Percentiles rank a stretch among this genome's conserved stretches.
phyloP scores from a whole-genome alignment of 1,284 basidiomycete species.

The Marasmius fiardii region DNA sequence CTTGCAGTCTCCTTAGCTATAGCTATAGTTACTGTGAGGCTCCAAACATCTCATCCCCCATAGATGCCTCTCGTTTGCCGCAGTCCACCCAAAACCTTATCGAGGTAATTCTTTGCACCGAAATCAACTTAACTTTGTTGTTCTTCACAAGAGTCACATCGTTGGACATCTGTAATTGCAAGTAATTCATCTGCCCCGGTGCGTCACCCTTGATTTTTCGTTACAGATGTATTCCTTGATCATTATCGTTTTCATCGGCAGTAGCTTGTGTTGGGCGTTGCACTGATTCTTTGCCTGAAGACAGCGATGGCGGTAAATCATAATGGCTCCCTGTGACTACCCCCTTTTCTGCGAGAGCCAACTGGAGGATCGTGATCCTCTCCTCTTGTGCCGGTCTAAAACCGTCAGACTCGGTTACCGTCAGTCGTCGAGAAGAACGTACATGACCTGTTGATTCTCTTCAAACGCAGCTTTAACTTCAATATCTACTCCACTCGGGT shows the following conservation, averaged over 20 bases:
- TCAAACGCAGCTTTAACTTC: conserved; percentile 39
- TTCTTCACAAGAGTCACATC: no score
- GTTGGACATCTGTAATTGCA: no score
- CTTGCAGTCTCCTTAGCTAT: no score
- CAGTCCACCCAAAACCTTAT: no score
- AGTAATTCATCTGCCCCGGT: no score
- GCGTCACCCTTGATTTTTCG: no score
- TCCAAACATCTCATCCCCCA: no score
- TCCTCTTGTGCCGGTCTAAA: conserved; percentile 69
- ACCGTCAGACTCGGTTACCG: neutral
- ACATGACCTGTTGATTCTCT: conserved; percentile 48
- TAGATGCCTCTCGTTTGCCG: no score
- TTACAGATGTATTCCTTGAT: conserved; percentile 23
- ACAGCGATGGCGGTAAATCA: conserved; percentile 20
- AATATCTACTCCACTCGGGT: conserved; percentile 41
- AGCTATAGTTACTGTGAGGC: no score
- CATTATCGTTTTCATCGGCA: conserved; percentile 10
- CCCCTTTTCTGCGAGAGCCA: conserved; percentile 66
- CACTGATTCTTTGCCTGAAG: neutral
- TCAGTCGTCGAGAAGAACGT: conserved; percentile 18
- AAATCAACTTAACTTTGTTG: no score
- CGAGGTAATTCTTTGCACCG: no score
- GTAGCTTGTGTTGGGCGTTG: neutral
- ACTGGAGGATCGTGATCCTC: conserved; percentile 60
- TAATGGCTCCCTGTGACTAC: conserved; percentile 42